Evolutionary conservation across 495 filamentous ascomycete genomes (phyloP).

Genomic region (Penicillium silybi): DNA sequence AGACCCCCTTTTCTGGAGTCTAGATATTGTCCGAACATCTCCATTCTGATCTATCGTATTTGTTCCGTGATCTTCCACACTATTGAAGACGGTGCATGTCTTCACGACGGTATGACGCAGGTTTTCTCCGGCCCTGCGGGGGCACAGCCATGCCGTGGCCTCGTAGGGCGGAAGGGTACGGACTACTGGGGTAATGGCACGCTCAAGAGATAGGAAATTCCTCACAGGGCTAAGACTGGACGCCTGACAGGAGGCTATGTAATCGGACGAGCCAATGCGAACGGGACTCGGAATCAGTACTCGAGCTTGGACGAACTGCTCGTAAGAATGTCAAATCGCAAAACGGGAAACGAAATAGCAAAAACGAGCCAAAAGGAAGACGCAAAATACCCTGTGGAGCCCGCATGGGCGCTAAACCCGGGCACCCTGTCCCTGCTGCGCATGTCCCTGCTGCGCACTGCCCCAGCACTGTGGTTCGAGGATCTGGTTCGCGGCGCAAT

Average conservation of each 20-base stretch:
- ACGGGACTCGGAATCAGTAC: no score
- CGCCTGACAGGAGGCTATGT: not conserved
- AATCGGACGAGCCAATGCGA: not conserved
- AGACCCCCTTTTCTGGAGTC: not conserved
- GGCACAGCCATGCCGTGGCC: not conserved
- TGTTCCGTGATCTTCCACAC: not conserved
- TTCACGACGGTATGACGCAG: not conserved
- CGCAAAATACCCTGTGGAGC: not conserved
- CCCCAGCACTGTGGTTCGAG: not conserved
- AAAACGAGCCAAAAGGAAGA: not conserved
- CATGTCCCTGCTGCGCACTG: conserved; percentile 1
- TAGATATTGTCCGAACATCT: not conserved
- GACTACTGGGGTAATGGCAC: not conserved
- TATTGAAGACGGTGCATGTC: not conserved
- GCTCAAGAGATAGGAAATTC: not conserved
- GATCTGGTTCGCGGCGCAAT: conserved; percentile 1
- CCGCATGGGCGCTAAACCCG: not conserved
- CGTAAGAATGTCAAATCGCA: no score
- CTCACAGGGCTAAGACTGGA: not conserved
- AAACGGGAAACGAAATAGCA: no score
- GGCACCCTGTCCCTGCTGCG: not conserved
- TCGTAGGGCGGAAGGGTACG: not conserved
- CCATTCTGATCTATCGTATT: not conserved
- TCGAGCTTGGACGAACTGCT: no score
- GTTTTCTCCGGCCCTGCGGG: not conserved